A percentile compares a stretch with the other conserved stretches of the same genome.
Conservation (phyloP, 805 yeast species). For the Ogataea neopini region DNA sequence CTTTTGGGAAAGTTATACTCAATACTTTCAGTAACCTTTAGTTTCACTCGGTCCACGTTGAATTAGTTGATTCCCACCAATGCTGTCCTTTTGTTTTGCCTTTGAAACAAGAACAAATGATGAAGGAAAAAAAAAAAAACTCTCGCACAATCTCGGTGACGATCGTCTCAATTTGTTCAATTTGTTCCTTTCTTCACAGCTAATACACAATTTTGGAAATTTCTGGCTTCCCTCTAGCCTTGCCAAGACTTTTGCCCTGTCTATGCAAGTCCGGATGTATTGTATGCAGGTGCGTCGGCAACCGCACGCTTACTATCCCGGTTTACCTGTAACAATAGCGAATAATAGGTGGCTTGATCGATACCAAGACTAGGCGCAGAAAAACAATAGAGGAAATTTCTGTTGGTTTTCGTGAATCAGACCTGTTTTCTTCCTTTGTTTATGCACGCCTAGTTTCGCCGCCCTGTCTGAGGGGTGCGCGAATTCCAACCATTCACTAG, state of each 20-base stretch:
- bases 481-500: neutral
- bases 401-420: neutral
- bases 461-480: slow-evolving; percentile 3
- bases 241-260: slow-evolving; percentile 8
- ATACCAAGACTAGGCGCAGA: neutral
- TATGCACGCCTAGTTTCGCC: slow-evolving; percentile 1
- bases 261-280: neutral
- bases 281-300: slow-evolving; percentile 5
- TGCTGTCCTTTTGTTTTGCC: neutral
- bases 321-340: neutral
- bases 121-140: slow-evolving; percentile 2
- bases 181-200: slow-evolving; percentile 5
- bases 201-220: slow-evolving; percentile 3
- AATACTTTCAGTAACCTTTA: too few species aligned
- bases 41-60: too few species aligned
- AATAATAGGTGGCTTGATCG: slow-evolving; percentile 1
- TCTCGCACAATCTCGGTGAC: slow-evolving; percentile 1
- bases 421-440: neutral
- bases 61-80: neutral
- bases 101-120: neutral
- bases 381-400: slow-evolving; percentile 1
- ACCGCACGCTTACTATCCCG: slow-evolving; percentile 1
- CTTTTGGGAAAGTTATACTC: too few species aligned
- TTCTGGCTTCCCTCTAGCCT: slow-evolving; percentile 9
- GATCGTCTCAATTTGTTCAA: slow-evolving; percentile 1